Percentiles rank a stretch among this genome's conserved stretches.
Evolutionary conservation across 805 yeast species (phyloP).

Genomic region (Metschnikowia anglica): DNA sequence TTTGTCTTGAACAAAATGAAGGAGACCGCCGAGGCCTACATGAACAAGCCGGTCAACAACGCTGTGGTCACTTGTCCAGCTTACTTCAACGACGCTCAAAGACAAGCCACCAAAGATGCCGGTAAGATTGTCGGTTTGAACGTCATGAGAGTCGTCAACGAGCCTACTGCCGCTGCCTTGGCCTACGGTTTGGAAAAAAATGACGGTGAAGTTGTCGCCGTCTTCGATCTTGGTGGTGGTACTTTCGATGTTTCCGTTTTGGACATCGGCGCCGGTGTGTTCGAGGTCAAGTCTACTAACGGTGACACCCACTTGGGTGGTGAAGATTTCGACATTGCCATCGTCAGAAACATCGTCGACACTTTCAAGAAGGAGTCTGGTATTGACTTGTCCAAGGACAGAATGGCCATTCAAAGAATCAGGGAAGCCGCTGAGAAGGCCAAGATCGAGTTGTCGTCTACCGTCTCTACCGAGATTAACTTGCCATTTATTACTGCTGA

Average conservation of each 20-base stretch:
- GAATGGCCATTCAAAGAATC: slow-evolving; percentile 68
- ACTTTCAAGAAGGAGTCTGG: slow-evolving; percentile 75
- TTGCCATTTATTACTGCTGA: slow-evolving; percentile 87
- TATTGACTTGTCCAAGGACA: slow-evolving; percentile 47
- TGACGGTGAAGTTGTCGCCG: slow-evolving; percentile 83
- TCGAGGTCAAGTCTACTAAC: slow-evolving; percentile 95
- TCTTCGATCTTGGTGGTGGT: slow-evolving; percentile 98
- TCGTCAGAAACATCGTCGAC: slow-evolving; percentile 80
- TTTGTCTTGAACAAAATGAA: slow-evolving; percentile 93
- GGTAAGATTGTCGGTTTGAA: slow-evolving; percentile 96
- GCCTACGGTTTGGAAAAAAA: slow-evolving; percentile 94
- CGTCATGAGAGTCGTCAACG: slow-evolving; percentile 85
- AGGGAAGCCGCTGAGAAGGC: slow-evolving; percentile 75
- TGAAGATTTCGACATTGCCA: slow-evolving; percentile 85
- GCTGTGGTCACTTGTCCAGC: slow-evolving; percentile 93
- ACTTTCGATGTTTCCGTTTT: slow-evolving; percentile 95
- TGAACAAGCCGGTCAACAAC: slow-evolving; percentile 82
- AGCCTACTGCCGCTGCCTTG: slow-evolving; percentile 91
- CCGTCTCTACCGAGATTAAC: slow-evolving; percentile 70
- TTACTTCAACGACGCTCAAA: slow-evolving; percentile 86
- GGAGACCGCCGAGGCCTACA: slow-evolving; percentile 93
- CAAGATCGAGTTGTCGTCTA: slow-evolving; percentile 79
- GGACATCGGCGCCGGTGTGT: slow-evolving; percentile 96
- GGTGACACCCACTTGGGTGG: slow-evolving; percentile 95
- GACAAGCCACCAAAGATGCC: slow-evolving; percentile 95